These are phyloP conservation scores for Aspergillus sp. DNA, from an alignment of 2,329 filamentous ascomycete species.

Conservation along the genomic window DNA sequence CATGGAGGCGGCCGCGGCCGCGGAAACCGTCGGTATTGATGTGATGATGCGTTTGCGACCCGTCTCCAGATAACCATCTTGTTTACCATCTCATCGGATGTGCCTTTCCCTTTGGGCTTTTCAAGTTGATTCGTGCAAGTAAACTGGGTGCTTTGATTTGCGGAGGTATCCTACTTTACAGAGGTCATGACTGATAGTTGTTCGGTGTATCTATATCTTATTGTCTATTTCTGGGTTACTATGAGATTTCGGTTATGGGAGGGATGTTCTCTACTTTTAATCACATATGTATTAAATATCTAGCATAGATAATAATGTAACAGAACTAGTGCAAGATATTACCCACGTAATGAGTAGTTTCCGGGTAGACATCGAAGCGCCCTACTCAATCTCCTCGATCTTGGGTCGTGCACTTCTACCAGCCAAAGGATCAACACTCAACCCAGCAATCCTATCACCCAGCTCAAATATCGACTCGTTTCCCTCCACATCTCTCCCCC, in stretches of 20 bases:
- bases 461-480: constrained; percentile 25
- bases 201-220: background rate
- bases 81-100: background rate
- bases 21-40: constrained; percentile 1
- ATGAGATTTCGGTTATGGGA: no score
- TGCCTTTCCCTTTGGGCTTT: background rate
- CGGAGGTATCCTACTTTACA: background rate
- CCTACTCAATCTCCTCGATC: constrained; percentile 40
- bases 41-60: background rate
- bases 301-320: no score
- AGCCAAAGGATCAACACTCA: constrained; percentile 30
- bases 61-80: background rate
- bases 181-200: background rate
- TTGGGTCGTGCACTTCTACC: constrained; percentile 19
- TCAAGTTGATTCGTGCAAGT: background rate
- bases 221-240: no score
- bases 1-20: background rate
- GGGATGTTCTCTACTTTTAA: no score
- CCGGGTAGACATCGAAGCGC: no score
- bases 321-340: no score
- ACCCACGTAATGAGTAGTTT: no score
- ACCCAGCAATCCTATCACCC: constrained; percentile 32
- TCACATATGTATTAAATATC: no score
- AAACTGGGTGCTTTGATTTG: background rate
- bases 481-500: constrained; percentile 9